phyloP scores from a whole-genome alignment of 2,329 filamentous ascomycete genomes.

The Fusarium scirpi region DNA sequence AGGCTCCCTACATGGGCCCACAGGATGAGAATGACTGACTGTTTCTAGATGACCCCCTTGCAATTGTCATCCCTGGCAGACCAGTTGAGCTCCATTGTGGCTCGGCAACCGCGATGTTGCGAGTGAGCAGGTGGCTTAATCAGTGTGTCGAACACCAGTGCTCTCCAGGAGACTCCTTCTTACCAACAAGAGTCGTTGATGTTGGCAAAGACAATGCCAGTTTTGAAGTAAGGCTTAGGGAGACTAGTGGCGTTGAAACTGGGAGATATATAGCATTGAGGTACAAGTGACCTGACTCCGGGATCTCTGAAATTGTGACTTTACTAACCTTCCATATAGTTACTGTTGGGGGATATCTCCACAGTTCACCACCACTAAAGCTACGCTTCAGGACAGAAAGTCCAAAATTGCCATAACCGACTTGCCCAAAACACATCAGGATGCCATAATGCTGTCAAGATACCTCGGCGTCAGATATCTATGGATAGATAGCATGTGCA shows the following conservation, averaged over 20 bases:
- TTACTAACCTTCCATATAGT: neutral
- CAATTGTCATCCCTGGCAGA: too few species aligned
- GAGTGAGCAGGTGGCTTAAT: too few species aligned
- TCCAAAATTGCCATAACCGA: neutral
- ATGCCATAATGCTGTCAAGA: neutral
- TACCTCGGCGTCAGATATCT: neutral
- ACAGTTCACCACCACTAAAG: neutral
- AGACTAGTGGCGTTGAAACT: neutral
- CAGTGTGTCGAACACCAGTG: too few species aligned
- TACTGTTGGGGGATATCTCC: conserved; percentile 8
- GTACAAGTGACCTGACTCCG: neutral
- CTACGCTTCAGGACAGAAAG: conserved; percentile 6
- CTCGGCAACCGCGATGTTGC: too few species aligned
- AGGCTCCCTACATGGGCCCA: too few species aligned
- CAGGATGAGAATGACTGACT: too few species aligned
- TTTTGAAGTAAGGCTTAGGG: neutral
- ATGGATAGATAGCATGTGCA: conserved; percentile 17
- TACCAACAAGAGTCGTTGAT: conserved; percentile 7
- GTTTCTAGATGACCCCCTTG: too few species aligned
- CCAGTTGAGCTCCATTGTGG: too few species aligned
- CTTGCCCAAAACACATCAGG: neutral
- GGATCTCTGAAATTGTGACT: too few species aligned
- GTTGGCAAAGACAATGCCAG: neutral
- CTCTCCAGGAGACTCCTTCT: too few species aligned
- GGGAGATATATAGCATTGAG: conserved; percentile 9